phyloP scores from a whole-genome alignment of 208 protist species.

The Zelonia costaricensis region DNA sequence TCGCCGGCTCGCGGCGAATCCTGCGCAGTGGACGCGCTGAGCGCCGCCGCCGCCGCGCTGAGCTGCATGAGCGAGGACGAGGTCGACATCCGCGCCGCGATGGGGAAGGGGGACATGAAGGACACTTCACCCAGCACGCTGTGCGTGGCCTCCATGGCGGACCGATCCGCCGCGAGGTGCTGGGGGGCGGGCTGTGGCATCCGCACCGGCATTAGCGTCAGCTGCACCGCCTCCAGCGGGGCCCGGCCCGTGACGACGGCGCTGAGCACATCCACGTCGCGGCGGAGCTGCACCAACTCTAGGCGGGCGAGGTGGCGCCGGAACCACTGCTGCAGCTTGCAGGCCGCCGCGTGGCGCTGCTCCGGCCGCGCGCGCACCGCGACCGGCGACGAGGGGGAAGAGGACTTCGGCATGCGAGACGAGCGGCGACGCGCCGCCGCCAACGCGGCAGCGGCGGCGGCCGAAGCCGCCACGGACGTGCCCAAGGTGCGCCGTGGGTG shows the following conservation, averaged over 20 bases:
- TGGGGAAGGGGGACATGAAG: neutral
- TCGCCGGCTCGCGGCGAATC: constrained; percentile 2
- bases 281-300: constrained; percentile 5
- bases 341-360: constrained; percentile 2
- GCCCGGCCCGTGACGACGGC: constrained; percentile 23
- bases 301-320: neutral
- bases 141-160: neutral
- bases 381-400: too few species aligned
- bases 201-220: neutral
- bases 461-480: too few species aligned
- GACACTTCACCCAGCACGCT: neutral
- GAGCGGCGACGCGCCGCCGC: too few species aligned
- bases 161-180: neutral
- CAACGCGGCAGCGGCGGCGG: too few species aligned
- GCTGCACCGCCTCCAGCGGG: constrained; percentile 13
- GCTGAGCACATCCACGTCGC: constrained; percentile 21
- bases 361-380: neutral
- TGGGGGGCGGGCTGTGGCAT: neutral
- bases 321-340: constrained; percentile 21
- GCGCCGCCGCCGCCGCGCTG: neutral
- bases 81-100: neutral
- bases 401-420: too few species aligned
- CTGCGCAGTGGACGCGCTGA: neutral
- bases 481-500: too few species aligned
- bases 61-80: neutral